Conservation (phyloP, 331 rosid species). For the Rhamnella rubrinervis region DNA sequence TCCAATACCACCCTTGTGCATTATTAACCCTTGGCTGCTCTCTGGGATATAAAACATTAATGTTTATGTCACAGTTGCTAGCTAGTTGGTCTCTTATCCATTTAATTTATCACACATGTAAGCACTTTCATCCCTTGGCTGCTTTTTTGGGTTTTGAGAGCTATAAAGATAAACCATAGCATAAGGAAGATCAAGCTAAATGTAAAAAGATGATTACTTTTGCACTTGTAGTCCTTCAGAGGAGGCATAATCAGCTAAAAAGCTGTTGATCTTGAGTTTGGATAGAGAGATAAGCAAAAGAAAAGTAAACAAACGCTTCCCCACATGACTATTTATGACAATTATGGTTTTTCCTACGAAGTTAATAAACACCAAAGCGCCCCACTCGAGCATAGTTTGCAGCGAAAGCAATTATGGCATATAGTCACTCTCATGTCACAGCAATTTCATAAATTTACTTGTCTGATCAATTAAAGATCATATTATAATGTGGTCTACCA, state of each 20-base stretch:
- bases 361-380: neutral
- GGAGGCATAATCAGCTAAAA: too few relatives aligned
- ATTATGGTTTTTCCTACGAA: conserved; percentile 4
- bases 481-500: conserved; percentile 34
- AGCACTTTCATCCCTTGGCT: too few relatives aligned
- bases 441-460: conserved; percentile 13
- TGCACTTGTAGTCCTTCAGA: too few relatives aligned
- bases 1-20: conserved; percentile 24
- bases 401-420: neutral
- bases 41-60: too few relatives aligned
- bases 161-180: too few relatives aligned
- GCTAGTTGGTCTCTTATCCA: neutral
- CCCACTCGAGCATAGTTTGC: conserved; percentile 8
- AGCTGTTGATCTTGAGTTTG: neutral
- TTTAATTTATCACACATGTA: neutral
- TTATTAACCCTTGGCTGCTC: conserved; percentile 18
- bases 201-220: too few relatives aligned
- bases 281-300: neutral
- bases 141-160: too few relatives aligned
- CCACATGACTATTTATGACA: conserved; percentile 9
- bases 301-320: neutral
- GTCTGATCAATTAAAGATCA: conserved; percentile 1
- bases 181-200: too few relatives aligned
- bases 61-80: neutral
- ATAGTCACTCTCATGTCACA: neutral